Conservation (phyloP, 78 protist species). For the Bodo saltans region DNA sequence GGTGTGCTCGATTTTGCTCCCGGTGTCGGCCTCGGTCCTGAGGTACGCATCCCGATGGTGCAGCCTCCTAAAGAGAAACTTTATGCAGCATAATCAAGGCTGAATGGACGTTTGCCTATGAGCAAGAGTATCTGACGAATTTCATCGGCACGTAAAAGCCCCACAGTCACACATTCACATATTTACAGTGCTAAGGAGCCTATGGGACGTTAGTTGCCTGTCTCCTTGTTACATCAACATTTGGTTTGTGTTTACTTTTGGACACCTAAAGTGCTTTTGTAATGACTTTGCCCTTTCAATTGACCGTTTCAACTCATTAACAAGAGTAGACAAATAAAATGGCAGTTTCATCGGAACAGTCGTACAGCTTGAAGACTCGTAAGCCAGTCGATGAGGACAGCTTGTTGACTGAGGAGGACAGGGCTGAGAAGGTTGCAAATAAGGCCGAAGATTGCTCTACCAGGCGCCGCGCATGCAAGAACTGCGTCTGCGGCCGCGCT, state of each 20-base stretch:
- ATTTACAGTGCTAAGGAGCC: too few relatives aligned
- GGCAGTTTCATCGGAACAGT: not conserved
- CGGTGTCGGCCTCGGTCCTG: too few relatives aligned
- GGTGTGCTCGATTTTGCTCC: too few relatives aligned
- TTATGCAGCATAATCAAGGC: too few relatives aligned
- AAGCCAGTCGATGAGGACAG: not conserved
- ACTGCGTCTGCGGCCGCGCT: slow-evolving; percentile 57
- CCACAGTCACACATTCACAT: too few relatives aligned
- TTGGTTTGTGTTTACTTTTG: not conserved
- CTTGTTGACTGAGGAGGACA: slow-evolving; percentile 21
- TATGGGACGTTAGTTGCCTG: too few relatives aligned
- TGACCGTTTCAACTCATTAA: not conserved
- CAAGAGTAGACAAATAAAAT: not conserved
- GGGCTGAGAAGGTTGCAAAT: not conserved
- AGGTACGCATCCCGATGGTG: too few relatives aligned
- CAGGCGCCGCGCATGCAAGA: slow-evolving; percentile 50
- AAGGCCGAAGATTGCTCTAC: not conserved
- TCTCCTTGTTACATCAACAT: too few relatives aligned
- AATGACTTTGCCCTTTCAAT: not conserved
- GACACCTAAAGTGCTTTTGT: not conserved
- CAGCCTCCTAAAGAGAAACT: too few relatives aligned
- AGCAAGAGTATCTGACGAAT: too few relatives aligned
- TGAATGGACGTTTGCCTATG: too few relatives aligned
- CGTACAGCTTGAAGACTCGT: slow-evolving; percentile 13
- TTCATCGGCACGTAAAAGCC: too few relatives aligned